These are phyloP conservation scores for Suillus luteus DNA, from an alignment of 768 basidiomycete species.

Conservation along the genomic window DNA sequence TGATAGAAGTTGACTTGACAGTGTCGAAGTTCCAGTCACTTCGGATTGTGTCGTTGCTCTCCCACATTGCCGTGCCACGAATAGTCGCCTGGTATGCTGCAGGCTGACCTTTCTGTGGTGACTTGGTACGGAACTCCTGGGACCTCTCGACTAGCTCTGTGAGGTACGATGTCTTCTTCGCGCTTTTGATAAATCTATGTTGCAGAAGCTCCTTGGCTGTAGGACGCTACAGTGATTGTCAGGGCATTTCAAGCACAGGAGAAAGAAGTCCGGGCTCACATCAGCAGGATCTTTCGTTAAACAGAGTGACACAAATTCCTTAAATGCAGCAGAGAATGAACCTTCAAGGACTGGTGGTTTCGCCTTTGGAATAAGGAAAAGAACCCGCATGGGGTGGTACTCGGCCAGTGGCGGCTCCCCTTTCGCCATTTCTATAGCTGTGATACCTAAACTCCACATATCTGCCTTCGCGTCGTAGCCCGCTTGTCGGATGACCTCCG, in stretches of 20 bases:
- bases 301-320: constrained; percentile 89
- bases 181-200: constrained; percentile 88
- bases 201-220: constrained; percentile 90
- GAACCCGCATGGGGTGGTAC: constrained; percentile 97
- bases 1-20: constrained; percentile 65
- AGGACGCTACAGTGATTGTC: constrained; percentile 63
- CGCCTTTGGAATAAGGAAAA: constrained; percentile 97
- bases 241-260: constrained; percentile 9
- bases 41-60: constrained; percentile 70
- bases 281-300: constrained; percentile 87
- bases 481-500: constrained; percentile 95
- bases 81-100: constrained; percentile 60
- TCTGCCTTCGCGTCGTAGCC: constrained; percentile 97
- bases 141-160: constrained; percentile 88
- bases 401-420: constrained; percentile 96
- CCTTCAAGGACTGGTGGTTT: constrained; percentile 91
- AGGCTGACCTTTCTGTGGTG: constrained; percentile 52
- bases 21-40: constrained; percentile 98
- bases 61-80: constrained; percentile 65
- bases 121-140: constrained; percentile 70
- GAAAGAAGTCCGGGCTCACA: constrained; percentile 44
- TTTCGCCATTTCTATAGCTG: constrained; percentile 97
- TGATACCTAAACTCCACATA: constrained; percentile 98
- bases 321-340: constrained; percentile 80
- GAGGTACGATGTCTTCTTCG: constrained; percentile 80